Evolutionary conservation across 2,329 filamentous ascomycete species (phyloP).

Genomic region (Fusarium cicatricum): DNA sequence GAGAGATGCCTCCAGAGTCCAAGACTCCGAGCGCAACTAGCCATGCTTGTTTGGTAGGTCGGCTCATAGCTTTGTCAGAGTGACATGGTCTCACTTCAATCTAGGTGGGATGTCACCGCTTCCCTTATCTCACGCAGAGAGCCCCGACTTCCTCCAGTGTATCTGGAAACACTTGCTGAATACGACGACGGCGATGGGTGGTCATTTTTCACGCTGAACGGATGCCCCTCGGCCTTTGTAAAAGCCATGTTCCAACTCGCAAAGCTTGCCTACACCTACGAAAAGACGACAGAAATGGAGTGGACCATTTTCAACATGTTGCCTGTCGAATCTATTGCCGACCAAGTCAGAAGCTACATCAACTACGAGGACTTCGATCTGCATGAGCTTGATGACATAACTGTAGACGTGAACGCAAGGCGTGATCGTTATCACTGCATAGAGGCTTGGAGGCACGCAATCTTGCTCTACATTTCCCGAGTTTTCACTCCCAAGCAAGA

Average conservation of each 20-base stretch:
- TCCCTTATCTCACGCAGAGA: constrained; percentile 8
- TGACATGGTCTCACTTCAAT: neutral
- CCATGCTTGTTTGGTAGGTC: constrained; percentile 7
- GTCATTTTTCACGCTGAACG: constrained; percentile 9
- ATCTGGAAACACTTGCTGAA: neutral
- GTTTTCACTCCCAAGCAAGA: constrained; percentile 5
- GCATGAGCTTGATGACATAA: neutral
- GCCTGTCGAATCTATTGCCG: neutral
- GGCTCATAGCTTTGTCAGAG: neutral
- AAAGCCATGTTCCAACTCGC: constrained; percentile 4
- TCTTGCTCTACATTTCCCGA: constrained; percentile 2
- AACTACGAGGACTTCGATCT: constrained; percentile 1
- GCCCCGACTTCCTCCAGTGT: neutral
- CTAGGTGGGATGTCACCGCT: constrained; percentile 13
- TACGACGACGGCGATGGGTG: constrained; percentile 5
- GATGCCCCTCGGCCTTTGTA: constrained; percentile 1
- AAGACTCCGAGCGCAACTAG: constrained; percentile 1
- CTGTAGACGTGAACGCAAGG: neutral
- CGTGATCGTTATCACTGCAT: constrained; percentile 9
- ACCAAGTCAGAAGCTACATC: constrained; percentile 3
- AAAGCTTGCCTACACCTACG: neutral
- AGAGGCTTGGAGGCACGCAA: constrained; percentile 10
- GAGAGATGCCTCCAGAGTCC: neutral
- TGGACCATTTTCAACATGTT: constrained; percentile 4
- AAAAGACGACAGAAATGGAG: neutral